Percentiles rank a stretch among this genome's conserved stretches.
Evolutionary conservation across 1,284 basidiomycete species (phyloP).

Genomic region (Afroboletus lepidellus): DNA sequence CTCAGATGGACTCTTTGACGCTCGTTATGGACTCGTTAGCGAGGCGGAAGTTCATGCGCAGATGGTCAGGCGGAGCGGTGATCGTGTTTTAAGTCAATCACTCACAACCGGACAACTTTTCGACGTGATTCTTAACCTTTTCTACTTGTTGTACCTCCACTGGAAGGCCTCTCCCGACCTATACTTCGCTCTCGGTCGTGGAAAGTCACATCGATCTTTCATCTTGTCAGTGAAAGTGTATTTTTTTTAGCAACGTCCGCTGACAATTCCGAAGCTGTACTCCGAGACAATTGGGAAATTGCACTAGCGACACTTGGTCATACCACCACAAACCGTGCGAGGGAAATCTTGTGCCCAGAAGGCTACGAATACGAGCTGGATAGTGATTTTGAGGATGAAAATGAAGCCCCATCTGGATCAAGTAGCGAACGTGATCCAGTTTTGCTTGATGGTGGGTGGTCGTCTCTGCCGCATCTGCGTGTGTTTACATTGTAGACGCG

Average conservation of each 20-base stretch:
- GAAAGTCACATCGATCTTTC: conserved; percentile 10
- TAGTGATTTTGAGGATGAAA: conserved; percentile 28
- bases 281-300: conserved; percentile 9
- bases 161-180: conserved; percentile 2
- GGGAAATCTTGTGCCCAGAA: conserved; percentile 15
- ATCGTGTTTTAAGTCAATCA: conserved; percentile 15
- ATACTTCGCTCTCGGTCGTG: conserved; percentile 22
- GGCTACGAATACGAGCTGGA: conserved; percentile 26
- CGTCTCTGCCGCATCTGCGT: background rate
- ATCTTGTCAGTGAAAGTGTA: conserved; percentile 8
- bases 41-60: background rate
- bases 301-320: conserved; percentile 3
- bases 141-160: background rate
- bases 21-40: background rate
- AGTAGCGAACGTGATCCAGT: background rate
- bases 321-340: background rate
- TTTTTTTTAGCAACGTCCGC: background rate
- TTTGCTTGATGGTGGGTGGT: conserved; percentile 6
- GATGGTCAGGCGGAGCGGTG: conserved; percentile 9
- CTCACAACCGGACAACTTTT: conserved; percentile 24
- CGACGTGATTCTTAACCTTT: conserved; percentile 20
- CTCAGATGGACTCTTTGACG: conserved; percentile 16
- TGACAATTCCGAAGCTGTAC: conserved; percentile 13
- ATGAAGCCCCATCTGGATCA: conserved; percentile 5
- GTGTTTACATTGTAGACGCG: background rate